Conservation (phyloP, 192 early-diverging fungal genomes). For the Umbelopsis vinacea region DNA sequence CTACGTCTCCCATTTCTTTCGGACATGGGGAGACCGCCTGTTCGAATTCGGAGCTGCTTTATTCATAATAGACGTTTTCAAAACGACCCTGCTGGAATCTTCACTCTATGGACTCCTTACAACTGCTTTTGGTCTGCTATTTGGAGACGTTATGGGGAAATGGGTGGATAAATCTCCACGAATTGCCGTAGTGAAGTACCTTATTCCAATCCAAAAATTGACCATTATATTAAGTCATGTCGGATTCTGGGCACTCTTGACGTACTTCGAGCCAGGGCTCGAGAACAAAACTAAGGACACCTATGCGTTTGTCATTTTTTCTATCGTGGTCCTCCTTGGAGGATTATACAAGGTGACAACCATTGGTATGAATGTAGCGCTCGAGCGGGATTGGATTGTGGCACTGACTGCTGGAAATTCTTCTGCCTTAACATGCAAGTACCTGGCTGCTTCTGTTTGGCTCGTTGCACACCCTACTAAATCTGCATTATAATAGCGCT, state of each 20-base stretch:
- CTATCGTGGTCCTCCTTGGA: constrained; percentile 30
- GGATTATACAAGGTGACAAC: constrained; percentile 35
- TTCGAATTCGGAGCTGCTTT: constrained; percentile 46
- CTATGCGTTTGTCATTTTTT: constrained; percentile 10
- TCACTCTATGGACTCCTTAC: constrained; percentile 44
- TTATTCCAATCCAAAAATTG: constrained; percentile 33
- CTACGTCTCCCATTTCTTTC: constrained; percentile 14
- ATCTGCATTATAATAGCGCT: constrained; percentile 14
- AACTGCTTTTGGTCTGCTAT: constrained; percentile 37
- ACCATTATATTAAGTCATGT: constrained; percentile 34
- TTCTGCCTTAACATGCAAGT: constrained; percentile 32
- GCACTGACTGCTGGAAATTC: constrained; percentile 34
- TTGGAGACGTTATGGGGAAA: constrained; percentile 36
- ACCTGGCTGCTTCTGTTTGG: neutral
- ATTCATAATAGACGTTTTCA: constrained; percentile 45
- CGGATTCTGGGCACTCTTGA: constrained; percentile 41
- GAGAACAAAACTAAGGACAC: neutral
- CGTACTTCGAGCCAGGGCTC: constrained; percentile 31
- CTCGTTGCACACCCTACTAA: neutral
- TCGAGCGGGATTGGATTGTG: constrained; percentile 44
- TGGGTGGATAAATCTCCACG: constrained; percentile 37
- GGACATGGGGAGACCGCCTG: constrained; percentile 40
- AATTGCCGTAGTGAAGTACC: constrained; percentile 29
- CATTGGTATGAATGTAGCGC: constrained; percentile 40
- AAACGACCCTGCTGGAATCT: constrained; percentile 36